These are phyloP conservation scores for Terfezia boudieri DNA, from an alignment of 495 filamentous ascomycete species.

Conservation along the genomic window DNA sequence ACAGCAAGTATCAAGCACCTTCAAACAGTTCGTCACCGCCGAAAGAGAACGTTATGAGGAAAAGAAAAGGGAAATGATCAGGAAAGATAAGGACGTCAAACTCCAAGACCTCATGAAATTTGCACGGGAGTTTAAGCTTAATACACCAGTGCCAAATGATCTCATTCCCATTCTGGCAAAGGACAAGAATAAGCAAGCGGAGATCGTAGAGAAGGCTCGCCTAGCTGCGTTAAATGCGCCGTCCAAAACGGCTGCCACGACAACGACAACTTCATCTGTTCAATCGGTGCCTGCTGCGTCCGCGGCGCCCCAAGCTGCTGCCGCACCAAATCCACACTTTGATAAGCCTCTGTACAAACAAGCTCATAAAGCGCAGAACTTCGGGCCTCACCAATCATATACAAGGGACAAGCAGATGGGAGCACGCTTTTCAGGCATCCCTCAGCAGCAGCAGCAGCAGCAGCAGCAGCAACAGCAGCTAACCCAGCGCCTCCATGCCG, in stretches of 20 bases:
- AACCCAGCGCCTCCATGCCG: background rate
- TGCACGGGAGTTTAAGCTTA: constrained; percentile 75
- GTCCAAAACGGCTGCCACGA: background rate
- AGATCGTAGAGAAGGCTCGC: constrained; percentile 63
- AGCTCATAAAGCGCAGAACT: background rate
- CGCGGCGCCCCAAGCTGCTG: background rate
- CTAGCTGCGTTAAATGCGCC: background rate
- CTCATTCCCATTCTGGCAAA: constrained; percentile 89
- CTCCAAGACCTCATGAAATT: constrained; percentile 90
- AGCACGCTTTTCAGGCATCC: constrained; percentile 12
- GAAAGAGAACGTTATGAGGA: constrained; percentile 55
- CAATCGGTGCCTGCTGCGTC: background rate
- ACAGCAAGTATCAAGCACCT: constrained; percentile 10
- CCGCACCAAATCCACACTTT: background rate
- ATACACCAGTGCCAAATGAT: constrained; percentile 75
- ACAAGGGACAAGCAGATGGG: constrained; percentile 7
- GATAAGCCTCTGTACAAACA: background rate
- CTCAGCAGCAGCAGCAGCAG: constrained; percentile 12
- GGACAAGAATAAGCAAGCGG: constrained; percentile 72
- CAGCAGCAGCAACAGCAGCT: constrained; percentile 13
- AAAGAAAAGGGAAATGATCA: constrained; percentile 42
- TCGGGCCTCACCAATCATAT: background rate
- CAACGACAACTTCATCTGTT: background rate
- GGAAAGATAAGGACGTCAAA: constrained; percentile 64
- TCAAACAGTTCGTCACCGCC: constrained; percentile 24